A percentile compares a stretch with the other conserved stretches of the same genome.
Evolutionary conservation across 2,329 filamentous ascomycete species (phyloP).

Genomic region (Diaporthe aspalathi): DNA sequence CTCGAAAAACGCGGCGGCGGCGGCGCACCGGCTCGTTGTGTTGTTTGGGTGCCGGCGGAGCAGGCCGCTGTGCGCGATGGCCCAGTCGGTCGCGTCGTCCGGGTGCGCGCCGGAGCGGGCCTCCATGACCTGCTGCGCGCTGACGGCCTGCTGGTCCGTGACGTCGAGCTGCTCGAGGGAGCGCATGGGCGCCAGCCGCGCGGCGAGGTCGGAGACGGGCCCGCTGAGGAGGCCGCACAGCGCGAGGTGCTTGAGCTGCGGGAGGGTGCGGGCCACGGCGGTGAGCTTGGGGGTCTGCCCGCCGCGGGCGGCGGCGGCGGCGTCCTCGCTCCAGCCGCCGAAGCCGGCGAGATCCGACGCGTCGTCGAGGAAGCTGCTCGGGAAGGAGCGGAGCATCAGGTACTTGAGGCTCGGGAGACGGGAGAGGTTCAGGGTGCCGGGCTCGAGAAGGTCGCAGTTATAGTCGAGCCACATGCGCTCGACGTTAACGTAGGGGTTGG

Average conservation of each 20-base stretch:
- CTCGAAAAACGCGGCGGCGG: conserved; percentile 33
- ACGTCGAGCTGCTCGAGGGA: conserved; percentile 37
- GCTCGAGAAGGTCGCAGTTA: conserved; percentile 18
- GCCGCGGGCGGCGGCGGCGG: not conserved
- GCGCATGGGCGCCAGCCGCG: conserved; percentile 18
- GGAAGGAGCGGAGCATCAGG: conserved; percentile 33
- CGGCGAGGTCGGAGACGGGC: conserved; percentile 18
- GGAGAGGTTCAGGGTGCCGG: conserved; percentile 19
- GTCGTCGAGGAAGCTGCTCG: not conserved
- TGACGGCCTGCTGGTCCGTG: conserved; percentile 34
- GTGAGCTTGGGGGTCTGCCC: conserved; percentile 11
- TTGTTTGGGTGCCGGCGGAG: conserved; percentile 21
- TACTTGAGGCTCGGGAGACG: conserved; percentile 27
- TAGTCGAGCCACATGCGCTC: conserved; percentile 38
- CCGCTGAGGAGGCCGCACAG: conserved; percentile 35
- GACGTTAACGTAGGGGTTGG: conserved; percentile 29
- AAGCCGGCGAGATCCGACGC: not conserved
- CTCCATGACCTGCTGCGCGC: not conserved
- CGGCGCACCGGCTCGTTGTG: conserved; percentile 12
- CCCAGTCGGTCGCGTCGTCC: conserved; percentile 28
- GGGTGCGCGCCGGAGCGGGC: not conserved
- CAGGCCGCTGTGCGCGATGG: conserved; percentile 32
- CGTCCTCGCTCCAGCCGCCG: not conserved
- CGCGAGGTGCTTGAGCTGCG: conserved; percentile 34
- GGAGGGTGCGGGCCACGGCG: conserved; percentile 21